Conservation (phyloP, 176 grass and related monocot species). For the Avena atlantica region DNA sequence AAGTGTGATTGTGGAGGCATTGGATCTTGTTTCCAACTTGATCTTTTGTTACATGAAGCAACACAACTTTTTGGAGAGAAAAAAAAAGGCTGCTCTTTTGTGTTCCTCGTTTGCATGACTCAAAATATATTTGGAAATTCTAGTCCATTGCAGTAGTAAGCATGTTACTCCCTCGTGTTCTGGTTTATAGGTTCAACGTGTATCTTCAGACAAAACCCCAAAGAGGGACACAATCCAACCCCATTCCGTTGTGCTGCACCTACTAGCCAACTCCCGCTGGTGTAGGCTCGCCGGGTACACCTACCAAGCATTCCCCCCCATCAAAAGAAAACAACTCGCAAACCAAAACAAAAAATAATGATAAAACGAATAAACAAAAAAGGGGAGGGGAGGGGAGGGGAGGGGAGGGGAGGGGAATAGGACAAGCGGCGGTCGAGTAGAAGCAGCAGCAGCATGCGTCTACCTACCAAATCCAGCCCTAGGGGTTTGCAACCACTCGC, state of each 20-base stretch:
- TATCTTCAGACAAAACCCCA: neutral
- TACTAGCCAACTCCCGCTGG: neutral
- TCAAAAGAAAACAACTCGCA: conserved; percentile 3
- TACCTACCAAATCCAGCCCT: conserved; percentile 71
- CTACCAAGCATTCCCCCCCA: neutral
- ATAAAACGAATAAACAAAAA: neutral
- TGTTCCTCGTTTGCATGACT: neutral
- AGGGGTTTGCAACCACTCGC: conserved; percentile 58
- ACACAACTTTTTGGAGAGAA: neutral
- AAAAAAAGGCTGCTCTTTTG: neutral
- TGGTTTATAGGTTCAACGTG: too few relatives aligned
- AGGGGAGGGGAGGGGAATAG: conserved; percentile 32
- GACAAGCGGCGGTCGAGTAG: conserved; percentile 54
- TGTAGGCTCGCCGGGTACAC: conserved; percentile 38
- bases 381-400: conserved; percentile 18
- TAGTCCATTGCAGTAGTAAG: neutral
- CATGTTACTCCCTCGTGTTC: too few relatives aligned
- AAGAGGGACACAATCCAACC: neutral
- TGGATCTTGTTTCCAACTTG: conserved; percentile 24
- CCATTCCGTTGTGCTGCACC: neutral
- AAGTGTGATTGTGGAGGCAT: conserved; percentile 13
- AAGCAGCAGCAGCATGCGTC: conserved; percentile 40
- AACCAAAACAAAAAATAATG: neutral
- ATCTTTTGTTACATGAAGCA: conserved; percentile 33
- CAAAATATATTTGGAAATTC: neutral